Conservation (phyloP, 805 yeast species). For the Saccharomycopsis sp. region DNA sequence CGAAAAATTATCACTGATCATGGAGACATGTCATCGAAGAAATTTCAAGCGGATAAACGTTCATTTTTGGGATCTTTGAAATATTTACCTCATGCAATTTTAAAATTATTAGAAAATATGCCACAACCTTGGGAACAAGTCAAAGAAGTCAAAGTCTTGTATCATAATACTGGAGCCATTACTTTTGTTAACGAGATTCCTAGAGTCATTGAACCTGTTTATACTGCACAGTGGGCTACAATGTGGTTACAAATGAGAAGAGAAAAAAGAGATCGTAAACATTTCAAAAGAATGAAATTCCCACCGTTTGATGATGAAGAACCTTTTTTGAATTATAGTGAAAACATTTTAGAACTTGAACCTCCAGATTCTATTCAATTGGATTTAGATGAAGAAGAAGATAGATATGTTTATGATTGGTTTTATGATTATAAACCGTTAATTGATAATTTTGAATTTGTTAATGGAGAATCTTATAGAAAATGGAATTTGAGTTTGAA, state of each 20-base stretch:
- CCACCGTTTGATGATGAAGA: slow-evolving; percentile 98
- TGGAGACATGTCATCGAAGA: slow-evolving; percentile 72
- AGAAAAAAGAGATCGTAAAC: slow-evolving; percentile 83
- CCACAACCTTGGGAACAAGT: slow-evolving; percentile 97
- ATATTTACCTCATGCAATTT: slow-evolving; percentile 90
- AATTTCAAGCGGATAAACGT: slow-evolving; percentile 74
- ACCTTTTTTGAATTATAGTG: slow-evolving; percentile 80
- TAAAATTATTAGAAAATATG: slow-evolving; percentile 87
- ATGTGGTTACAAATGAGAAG: slow-evolving; percentile 89
- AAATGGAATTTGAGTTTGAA: slow-evolving; percentile 56
- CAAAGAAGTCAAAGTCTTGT: slow-evolving; percentile 78
- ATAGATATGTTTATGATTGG: slow-evolving; percentile 59
- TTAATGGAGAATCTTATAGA: slow-evolving; percentile 71
- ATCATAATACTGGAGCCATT: slow-evolving; percentile 88
- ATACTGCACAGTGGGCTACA: slow-evolving; percentile 91
- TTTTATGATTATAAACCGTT: slow-evolving; percentile 71
- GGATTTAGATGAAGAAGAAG: slow-evolving; percentile 56
- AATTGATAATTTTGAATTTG: slow-evolving; percentile 40
- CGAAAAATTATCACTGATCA: slow-evolving; percentile 76
- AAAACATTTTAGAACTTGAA: slow-evolving; percentile 62
- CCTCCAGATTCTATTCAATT: slow-evolving; percentile 62
- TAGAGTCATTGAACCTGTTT: slow-evolving; percentile 84
- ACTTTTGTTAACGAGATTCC: slow-evolving; percentile 92
- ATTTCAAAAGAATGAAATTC: slow-evolving; percentile 83
- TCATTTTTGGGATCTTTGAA: slow-evolving; percentile 85